Evolutionary conservation across 1,139 yeast species (phyloP).

Genomic region (Lipomyces yarrowii): DNA sequence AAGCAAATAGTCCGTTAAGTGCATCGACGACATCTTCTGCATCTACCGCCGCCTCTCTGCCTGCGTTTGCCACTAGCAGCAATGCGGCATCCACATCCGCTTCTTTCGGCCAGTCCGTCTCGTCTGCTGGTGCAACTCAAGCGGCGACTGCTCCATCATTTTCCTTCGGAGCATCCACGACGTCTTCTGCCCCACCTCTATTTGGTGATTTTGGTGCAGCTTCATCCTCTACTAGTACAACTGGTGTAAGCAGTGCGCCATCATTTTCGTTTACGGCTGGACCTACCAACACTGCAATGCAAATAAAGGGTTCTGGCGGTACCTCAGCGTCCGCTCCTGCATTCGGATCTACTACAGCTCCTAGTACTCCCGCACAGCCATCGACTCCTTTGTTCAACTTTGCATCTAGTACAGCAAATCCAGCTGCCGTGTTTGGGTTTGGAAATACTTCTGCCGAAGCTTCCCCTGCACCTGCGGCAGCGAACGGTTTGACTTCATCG

Average conservation of each 20-base stretch:
- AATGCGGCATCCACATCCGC: neutral
- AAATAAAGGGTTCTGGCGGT: neutral
- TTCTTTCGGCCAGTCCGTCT: neutral
- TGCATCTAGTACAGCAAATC: constrained; percentile 19
- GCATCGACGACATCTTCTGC: neutral
- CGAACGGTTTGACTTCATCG: constrained; percentile 1
- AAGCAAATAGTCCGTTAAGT: neutral
- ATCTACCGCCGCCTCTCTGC: neutral
- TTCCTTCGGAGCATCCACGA: constrained; percentile 1
- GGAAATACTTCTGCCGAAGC: constrained; percentile 9
- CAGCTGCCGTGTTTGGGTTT: constrained; percentile 30
- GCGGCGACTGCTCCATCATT: neutral
- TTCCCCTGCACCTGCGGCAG: constrained; percentile 4
- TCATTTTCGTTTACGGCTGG: neutral
- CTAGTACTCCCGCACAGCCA: neutral
- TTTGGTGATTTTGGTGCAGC: constrained; percentile 5
- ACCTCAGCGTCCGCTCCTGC: constrained; percentile 5
- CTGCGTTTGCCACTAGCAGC: neutral
- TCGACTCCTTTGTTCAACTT: constrained; percentile 12
- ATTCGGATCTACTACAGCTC: constrained; percentile 7
- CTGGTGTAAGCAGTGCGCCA: neutral
- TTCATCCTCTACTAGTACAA: neutral
- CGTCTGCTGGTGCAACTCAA: neutral
- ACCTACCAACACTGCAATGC: neutral
- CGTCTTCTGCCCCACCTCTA: neutral